These are phyloP conservation scores for Sphaerulina populicola DNA, from an alignment of 2,329 filamentous ascomycete genomes.

Conservation along the genomic window DNA sequence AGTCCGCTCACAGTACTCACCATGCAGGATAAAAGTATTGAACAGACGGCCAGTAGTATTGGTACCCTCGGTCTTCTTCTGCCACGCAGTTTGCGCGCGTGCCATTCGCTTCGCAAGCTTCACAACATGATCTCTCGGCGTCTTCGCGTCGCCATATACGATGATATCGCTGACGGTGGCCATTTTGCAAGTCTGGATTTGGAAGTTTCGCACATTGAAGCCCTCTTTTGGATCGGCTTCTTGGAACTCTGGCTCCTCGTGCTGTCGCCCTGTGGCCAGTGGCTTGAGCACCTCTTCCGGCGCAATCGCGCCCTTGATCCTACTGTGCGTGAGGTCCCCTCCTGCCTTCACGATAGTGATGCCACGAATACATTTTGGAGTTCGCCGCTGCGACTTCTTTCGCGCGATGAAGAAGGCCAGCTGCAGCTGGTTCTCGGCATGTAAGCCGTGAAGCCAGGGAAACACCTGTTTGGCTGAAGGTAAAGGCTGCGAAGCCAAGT, in stretches of 20 bases:
- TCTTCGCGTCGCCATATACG: conserved; percentile 70
- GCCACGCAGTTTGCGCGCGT: conserved; percentile 68
- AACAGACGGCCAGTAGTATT: conserved; percentile 47
- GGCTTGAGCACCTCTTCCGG: conserved; percentile 68
- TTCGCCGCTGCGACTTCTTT: conserved; percentile 59
- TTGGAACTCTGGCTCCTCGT: conserved; percentile 55
- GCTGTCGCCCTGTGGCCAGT: conserved; percentile 18
- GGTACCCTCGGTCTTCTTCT: conserved; percentile 52
- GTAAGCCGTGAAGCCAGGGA: conserved; percentile 90
- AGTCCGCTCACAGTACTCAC: conserved; percentile 35
- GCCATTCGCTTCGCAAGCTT: conserved; percentile 58
- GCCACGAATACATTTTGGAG: conserved; percentile 68
- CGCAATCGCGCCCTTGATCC: conserved; percentile 78
- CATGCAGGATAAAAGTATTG: conserved; percentile 72
- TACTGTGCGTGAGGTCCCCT: conserved; percentile 63
- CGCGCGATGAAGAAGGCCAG: conserved; percentile 79
- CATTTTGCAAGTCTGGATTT: conserved; percentile 85
- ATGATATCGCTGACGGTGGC: conserved; percentile 86
- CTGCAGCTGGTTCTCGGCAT: conserved; percentile 81
- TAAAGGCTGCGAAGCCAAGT: conserved; percentile 68
- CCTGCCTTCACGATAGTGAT: conserved; percentile 84
- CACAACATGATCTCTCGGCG: conserved; percentile 55
- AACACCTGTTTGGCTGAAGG: conserved; percentile 82
- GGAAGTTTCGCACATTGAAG: conserved; percentile 94
- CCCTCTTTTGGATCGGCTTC: conserved; percentile 81